Percentiles rank a stretch among this genome's conserved stretches.
These are phyloP conservation scores for Volvox reticuliferus DNA, from an alignment of 139 green algal species.

Conservation along the genomic window DNA sequence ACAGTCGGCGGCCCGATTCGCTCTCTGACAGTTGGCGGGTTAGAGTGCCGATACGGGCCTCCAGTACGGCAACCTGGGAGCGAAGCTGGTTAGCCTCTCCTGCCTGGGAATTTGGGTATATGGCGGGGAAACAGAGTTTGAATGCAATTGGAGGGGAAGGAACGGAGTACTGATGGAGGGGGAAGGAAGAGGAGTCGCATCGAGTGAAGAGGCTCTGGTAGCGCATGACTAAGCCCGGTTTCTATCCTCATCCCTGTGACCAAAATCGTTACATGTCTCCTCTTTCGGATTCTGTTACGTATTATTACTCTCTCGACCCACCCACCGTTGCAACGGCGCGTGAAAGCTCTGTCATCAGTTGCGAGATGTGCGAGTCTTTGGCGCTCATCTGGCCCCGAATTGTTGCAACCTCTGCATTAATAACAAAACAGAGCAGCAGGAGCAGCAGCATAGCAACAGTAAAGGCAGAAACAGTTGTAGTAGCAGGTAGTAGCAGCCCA, in stretches of 20 bases:
- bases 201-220: no score
- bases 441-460: neutral
- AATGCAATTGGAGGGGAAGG: neutral
- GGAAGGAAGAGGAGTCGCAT: no score
- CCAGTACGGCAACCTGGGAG: slow-evolving; percentile 1
- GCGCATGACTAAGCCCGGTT: no score
- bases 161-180: no score
- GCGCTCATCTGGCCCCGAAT: slow-evolving; percentile 32
- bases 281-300: no score
- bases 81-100: slow-evolving; percentile 29
- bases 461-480: neutral
- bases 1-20: slow-evolving; percentile 24
- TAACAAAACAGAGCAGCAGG: neutral
- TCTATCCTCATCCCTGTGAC: no score
- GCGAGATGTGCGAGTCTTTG: slow-evolving; percentile 13
- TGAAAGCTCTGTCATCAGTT: slow-evolving; percentile 10
- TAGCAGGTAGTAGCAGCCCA: neutral
- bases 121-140: neutral
- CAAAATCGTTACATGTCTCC: no score
- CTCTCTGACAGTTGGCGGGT: slow-evolving; percentile 21
- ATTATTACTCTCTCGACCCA: neutral
- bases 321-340: neutral
- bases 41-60: neutral
- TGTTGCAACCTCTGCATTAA: slow-evolving; percentile 29
- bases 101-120: neutral